These are phyloP conservation scores for Pythium insidiosum DNA, from an alignment of 352 stramenopile species.

Conservation along the genomic window DNA sequence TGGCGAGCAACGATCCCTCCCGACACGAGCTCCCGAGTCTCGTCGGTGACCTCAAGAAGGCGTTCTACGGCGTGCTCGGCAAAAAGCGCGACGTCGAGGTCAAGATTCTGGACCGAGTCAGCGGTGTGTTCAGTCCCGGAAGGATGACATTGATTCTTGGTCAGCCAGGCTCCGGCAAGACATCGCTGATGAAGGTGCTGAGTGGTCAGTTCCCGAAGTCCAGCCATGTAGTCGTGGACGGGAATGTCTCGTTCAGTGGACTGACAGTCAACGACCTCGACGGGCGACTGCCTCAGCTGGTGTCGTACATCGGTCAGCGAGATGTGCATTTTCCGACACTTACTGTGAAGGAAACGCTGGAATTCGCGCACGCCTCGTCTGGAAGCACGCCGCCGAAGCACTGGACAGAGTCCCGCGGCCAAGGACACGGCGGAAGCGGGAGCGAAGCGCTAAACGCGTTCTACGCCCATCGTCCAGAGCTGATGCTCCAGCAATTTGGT, in stretches of 20 bases:
- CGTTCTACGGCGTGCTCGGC: too few species aligned
- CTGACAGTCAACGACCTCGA: constrained; percentile 5
- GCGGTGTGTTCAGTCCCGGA: constrained; percentile 17
- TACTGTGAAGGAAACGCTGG: constrained; percentile 87
- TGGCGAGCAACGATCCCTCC: too few species aligned
- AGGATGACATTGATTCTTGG: constrained; percentile 17
- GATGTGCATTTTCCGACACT: constrained; percentile 78
- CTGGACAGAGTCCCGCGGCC: too few species aligned
- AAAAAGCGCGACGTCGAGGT: too few species aligned
- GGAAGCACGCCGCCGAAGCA: too few species aligned
- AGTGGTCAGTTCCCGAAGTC: constrained; percentile 14
- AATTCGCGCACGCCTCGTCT: constrained; percentile 87
- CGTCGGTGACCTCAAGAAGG: too few species aligned
- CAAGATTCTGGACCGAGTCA: constrained; percentile 19
- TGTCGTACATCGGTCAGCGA: constrained; percentile 25
- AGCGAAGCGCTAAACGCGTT: too few species aligned
- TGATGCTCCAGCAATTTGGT: constrained; percentile 41
- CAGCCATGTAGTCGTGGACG: constrained; percentile 12
- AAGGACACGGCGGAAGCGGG: too few species aligned
- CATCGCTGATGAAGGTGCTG: constrained; percentile 20
- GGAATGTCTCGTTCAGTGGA: constrained; percentile 22
- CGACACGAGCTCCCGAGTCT: too few species aligned
- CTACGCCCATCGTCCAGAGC: too few species aligned
- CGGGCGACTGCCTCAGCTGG: constrained; percentile 17
- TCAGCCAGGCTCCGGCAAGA: constrained; percentile 14